Base-by-base conservation (phyloP, 305 asterid genomes). In the Rubia tinctorum region DNA sequence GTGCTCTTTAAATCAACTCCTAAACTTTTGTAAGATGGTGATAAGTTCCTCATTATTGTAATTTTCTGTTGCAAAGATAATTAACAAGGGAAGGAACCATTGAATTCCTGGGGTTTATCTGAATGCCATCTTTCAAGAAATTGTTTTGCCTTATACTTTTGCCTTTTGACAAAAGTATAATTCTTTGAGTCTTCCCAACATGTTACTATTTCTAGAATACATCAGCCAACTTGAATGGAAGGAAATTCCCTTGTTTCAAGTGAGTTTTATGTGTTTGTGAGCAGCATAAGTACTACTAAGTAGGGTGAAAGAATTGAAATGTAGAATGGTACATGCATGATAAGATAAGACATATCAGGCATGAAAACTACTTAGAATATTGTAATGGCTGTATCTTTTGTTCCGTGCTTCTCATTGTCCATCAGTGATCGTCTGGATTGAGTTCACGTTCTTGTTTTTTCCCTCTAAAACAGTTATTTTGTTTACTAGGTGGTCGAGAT, bases 401-500 rank as follows among this genome's bases (percentile, higher is more conserved):
- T 17, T 58, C 27, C 22, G 64, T 20, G 14, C 64, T 58, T 58
- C 27, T 56, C 27, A 18, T 56, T 56, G 22, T 49, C 7, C 23
- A 65, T 63, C 2, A 2, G 8, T 56, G 68, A 55, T 58, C 6
- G 20, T 73, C 71, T 64, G 63, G 73, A n/a, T 62, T 56, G 22
- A 78, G 59, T 63, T 45, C 7, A 18, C 42, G 14, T 23, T 75
- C 75, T 80, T 62, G 72, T 17, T 71, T 66, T 69, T 68, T 53
- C 63, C 1, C 44, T 37, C 73, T 30, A 30, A 30, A 58, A 66
- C 64, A 47, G 71, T 65, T 18, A 58, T 64, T 59, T 86, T 75
- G 37, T 71, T 73, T 79, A 82, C 73, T 86, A 93, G 98, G 98
- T 80, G 98, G 98, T 65, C 93, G 91, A 68, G 98, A 93, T 82